Base-by-base conservation (phyloP, 2,329 filamentous ascomycete genomes). In the Sphaerulina vaccinii region DNA sequence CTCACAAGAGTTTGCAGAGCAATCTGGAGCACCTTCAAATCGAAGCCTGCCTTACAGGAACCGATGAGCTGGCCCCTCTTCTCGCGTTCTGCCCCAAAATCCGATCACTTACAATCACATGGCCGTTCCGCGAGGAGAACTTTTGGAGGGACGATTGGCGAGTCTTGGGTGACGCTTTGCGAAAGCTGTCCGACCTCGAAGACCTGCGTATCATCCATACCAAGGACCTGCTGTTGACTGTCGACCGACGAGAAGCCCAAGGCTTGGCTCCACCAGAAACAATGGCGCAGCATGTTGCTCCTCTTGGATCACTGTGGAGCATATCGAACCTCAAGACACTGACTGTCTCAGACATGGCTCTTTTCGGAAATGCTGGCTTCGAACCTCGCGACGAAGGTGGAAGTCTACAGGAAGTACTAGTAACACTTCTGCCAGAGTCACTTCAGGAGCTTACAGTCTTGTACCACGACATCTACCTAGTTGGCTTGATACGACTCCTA, bases 401-500 rank as follows among this genome's bases (percentile, higher is more conserved):
- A 7, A 27, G 9, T 11, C 27, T 36, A 43, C 8, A 5, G 13
- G 11, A 11, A 36, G 16, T 29, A 18, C 32, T 43, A 11, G 27
- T n/a, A n/a, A 24, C 5, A 2, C 29, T 49, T 5, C 32, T 49
- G 32, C 47, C 47, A 22, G 21, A 29, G 3, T 49, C 47, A 21
- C 6, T 49, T 19, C 38, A 9, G 7, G 29, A 37, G 8, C 13
- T 49, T 13, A 49, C 27, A 11, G 21, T 49, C 18, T 22, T 49
- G 10, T 19, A 49, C 38, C 21, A 49, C 24, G 47, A 49, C 9
- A 43, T 49, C 3, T 18, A 42, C 21, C 38, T 49, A 19, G 47
- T 27, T 18, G 47, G 47, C 6, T 9, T n/a, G 3, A 36, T 43
- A 11, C 47, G 47, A 18, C 21, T 42, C 19, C 19, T 49, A 9